Percentiles rank a stretch among this genome's conserved stretches.
phyloP scores from a whole-genome alignment of 768 basidiomycete genomes.

The Mycena epipterygia region DNA sequence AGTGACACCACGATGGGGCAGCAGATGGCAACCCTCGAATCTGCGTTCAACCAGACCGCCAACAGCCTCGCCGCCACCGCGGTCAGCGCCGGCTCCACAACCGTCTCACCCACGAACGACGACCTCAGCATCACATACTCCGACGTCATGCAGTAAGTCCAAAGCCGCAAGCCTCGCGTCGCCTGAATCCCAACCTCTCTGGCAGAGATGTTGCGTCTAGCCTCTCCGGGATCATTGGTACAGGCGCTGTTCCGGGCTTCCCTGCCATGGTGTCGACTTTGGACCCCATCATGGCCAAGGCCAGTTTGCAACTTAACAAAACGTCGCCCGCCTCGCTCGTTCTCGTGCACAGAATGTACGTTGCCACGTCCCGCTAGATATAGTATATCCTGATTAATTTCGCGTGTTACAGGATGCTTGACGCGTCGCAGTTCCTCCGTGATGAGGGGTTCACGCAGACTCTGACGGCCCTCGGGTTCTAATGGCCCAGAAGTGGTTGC shows the following conservation, averaged over 20 bases:
- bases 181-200: not conserved
- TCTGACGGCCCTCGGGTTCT: conserved; percentile 49
- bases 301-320: conserved; percentile 45
- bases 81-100: conserved; percentile 49
- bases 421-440: conserved; percentile 51
- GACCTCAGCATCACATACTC: conserved; percentile 48
- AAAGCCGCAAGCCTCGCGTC: not conserved
- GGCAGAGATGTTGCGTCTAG: conserved; percentile 45
- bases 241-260: conserved; percentile 45
- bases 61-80: conserved; percentile 40
- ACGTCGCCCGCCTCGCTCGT: conserved; percentile 44
- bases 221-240: conserved; percentile 45
- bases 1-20: conserved; percentile 46
- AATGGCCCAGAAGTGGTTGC: too few relatives aligned
- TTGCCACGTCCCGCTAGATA: too few relatives aligned
- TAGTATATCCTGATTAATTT: not conserved
- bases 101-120: conserved; percentile 50
- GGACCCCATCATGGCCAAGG: conserved; percentile 46
- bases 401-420: conserved; percentile 45
- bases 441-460: conserved; percentile 51
- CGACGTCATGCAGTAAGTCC: conserved; percentile 48
- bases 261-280: conserved; percentile 41
- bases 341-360: conserved; percentile 50
- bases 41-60: conserved; percentile 43
- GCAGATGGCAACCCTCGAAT: conserved; percentile 43